Evolutionary conservation across 192 early-diverging fungal species (phyloP).

Genomic region (Dissophora globulifera): DNA sequence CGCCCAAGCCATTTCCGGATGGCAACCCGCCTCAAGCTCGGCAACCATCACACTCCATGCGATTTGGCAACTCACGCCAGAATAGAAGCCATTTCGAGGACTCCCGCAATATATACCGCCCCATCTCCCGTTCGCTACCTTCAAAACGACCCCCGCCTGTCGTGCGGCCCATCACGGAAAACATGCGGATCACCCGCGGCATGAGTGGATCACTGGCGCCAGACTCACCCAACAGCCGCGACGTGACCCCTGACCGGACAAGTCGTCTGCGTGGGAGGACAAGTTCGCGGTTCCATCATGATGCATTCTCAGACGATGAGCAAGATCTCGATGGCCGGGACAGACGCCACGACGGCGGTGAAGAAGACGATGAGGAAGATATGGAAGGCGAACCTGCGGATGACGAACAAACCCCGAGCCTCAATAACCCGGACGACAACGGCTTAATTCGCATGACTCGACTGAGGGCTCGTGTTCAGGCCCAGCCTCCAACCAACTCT

Average conservation of each 20-base stretch:
- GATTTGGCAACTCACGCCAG: background rate
- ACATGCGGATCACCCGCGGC: conserved; percentile 53
- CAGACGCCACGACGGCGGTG: conserved; percentile 1
- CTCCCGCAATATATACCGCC: conserved; percentile 4
- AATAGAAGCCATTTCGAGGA: conserved; percentile 19
- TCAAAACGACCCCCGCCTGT: conserved; percentile 18
- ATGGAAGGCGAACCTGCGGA: conserved; percentile 3
- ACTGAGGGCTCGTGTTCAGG: conserved; percentile 22
- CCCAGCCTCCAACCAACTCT: conserved; percentile 18
- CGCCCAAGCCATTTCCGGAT: conserved; percentile 35
- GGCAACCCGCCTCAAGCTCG: conserved; percentile 7
- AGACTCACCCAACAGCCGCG: conserved; percentile 42
- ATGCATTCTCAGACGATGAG: conserved; percentile 21
- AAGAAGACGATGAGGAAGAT: conserved; percentile 15
- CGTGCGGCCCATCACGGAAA: conserved; percentile 26
- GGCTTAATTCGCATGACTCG: conserved; percentile 29
- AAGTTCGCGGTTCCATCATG: conserved; percentile 10
- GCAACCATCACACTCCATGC: background rate
- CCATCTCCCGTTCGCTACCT: conserved; percentile 11
- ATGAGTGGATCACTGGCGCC: conserved; percentile 34
- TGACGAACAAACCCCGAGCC: conserved; percentile 14
- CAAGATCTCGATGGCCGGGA: conserved; percentile 4
- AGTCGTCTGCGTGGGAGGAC: conserved; percentile 1
- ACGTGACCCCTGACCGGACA: conserved; percentile 23
- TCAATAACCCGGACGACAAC: conserved; percentile 16